These are phyloP conservation scores for Aschersonia sp. DNA, from an alignment of 2,329 filamentous ascomycete genomes.

Conservation along the genomic window DNA sequence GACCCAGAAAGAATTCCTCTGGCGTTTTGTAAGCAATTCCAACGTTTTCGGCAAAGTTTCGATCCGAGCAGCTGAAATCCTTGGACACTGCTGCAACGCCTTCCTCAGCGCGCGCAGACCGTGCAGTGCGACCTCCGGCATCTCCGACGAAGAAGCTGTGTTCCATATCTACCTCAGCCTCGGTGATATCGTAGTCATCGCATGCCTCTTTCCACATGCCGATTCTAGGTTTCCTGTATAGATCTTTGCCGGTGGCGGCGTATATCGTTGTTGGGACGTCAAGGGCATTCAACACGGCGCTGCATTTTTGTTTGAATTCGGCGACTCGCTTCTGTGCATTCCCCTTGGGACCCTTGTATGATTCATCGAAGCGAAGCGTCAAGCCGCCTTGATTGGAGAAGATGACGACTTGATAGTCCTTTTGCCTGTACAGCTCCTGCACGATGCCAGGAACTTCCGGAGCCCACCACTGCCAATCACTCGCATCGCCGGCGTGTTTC, in stretches of 20 bases:
- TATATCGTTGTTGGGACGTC: constrained; percentile 69
- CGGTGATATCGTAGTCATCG: constrained; percentile 43
- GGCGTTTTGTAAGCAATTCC: constrained; percentile 72
- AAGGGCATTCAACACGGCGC: constrained; percentile 52
- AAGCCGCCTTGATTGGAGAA: constrained; percentile 84
- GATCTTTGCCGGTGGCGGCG: constrained; percentile 70
- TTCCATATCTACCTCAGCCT: constrained; percentile 47
- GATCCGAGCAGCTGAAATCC: constrained; percentile 52
- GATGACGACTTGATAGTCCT: constrained; percentile 64
- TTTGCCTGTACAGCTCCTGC: constrained; percentile 46
- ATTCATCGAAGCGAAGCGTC: constrained; percentile 58
- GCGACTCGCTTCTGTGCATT: constrained; percentile 44
- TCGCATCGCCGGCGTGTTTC: constrained; percentile 52
- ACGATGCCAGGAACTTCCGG: constrained; percentile 51
- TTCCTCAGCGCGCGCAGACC: constrained; percentile 9
- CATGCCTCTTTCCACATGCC: constrained; percentile 70
- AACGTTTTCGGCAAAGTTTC: constrained; percentile 75
- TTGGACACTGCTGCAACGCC: constrained; percentile 20
- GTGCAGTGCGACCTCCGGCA: constrained; percentile 48
- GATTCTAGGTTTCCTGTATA: constrained; percentile 70
- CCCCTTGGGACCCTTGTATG: constrained; percentile 46
- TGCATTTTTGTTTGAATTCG: constrained; percentile 74
- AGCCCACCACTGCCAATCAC: constrained; percentile 96
- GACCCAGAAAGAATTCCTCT: constrained; percentile 76
- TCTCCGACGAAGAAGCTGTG: constrained; percentile 81